Evolutionary conservation across 345 rosid genomes (phyloP).

Genomic region (Moricandia arvensis): DNA sequence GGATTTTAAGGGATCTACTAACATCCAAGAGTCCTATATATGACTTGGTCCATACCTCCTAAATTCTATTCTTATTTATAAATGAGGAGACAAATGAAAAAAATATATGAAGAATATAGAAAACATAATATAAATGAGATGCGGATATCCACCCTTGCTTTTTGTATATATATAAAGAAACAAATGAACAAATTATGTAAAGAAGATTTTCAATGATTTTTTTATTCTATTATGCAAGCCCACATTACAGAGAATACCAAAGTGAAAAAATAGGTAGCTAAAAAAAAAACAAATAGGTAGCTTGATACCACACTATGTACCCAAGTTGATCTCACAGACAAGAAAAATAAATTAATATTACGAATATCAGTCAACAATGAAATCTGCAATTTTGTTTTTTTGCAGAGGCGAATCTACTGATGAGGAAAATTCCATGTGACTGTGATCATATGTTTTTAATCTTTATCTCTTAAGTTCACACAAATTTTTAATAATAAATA

Average conservation of each 20-base stretch:
- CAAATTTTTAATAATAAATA: background rate
- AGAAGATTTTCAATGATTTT: background rate
- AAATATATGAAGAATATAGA: background rate
- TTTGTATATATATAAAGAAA: background rate
- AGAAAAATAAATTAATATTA: background rate
- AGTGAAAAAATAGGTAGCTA: background rate
- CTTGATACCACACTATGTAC: conserved; percentile 12
- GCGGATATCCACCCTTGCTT: conserved; percentile 1
- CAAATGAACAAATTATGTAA: background rate
- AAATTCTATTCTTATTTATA: background rate
- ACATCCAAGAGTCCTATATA: conserved; percentile 17
- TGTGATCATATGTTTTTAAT: background rate
- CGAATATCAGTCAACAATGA: background rate
- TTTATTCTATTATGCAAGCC: background rate
- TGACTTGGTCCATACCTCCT: conserved; percentile 20
- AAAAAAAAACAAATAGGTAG: too few species aligned
- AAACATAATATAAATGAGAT: background rate
- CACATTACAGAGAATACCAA: background rate
- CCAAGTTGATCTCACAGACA: conserved; percentile 8
- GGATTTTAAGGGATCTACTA: conserved; percentile 11
- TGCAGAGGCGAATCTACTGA: background rate
- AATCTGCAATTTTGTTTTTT: conserved; percentile 25
- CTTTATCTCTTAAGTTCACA: background rate
- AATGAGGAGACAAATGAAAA: background rate
- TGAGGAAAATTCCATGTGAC: conserved; percentile 6